phyloP scores from a whole-genome alignment of 2,329 filamentous ascomycete genomes.

The Lecanicillium sp. region DNA sequence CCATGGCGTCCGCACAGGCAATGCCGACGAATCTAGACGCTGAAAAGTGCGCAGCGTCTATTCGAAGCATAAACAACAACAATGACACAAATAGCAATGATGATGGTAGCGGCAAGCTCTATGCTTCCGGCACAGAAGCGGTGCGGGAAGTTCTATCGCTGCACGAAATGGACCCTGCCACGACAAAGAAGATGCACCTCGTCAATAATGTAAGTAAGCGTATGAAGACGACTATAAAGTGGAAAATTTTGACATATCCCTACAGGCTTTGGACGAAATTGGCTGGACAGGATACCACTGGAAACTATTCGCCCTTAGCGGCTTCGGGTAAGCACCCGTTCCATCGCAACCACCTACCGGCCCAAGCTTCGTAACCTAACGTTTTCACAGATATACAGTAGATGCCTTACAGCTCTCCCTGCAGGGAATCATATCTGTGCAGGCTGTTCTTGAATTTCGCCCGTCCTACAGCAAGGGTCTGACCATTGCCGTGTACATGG shows the following conservation, averaged over 20 bases:
- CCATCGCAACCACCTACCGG: constrained; percentile 26
- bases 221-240: too few relatives aligned
- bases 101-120: not conserved
- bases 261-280: constrained; percentile 37
- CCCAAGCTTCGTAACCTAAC: constrained; percentile 30
- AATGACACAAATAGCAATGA: not conserved
- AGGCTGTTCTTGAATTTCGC: constrained; percentile 41
- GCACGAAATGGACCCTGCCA: constrained; percentile 7
- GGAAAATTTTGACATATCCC: not conserved
- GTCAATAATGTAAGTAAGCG: constrained; percentile 10
- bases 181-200: constrained; percentile 9
- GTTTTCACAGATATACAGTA: constrained; percentile 37
- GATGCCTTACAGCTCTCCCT: constrained; percentile 49
- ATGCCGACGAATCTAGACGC: not conserved
- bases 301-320: constrained; percentile 54
- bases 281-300: constrained; percentile 43
- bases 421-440: constrained; percentile 49
- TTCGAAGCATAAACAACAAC: not conserved
- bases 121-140: not conserved
- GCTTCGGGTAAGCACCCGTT: too few relatives aligned
- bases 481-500: constrained; percentile 46
- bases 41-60: not conserved
- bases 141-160: constrained; percentile 5
- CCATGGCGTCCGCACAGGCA: not conserved
- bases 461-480: constrained; percentile 40